Conservation (phyloP, 805 yeast species). For the Metschnikowia anglica region DNA sequence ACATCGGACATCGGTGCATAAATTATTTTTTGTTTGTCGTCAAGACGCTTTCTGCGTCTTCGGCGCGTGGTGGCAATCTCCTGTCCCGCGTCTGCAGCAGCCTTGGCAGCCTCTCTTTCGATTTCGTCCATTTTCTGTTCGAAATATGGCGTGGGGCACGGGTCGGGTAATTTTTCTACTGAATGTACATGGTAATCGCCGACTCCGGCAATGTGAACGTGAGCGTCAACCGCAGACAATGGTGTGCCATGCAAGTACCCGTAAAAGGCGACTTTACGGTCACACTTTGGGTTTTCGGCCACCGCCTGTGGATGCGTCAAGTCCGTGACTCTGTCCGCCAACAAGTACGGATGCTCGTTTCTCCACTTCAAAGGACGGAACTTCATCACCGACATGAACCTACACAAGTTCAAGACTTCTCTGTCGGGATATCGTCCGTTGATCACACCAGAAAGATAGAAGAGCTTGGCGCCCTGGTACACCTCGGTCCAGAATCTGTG, state of each 20-base stretch:
- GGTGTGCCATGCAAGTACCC: slow-evolving; percentile 97
- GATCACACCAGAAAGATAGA: slow-evolving; percentile 90
- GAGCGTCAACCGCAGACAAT: slow-evolving; percentile 61
- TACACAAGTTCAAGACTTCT: slow-evolving; percentile 84
- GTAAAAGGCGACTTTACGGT: slow-evolving; percentile 85
- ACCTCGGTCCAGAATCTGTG: slow-evolving; percentile 99
- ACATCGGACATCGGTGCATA: slow-evolving; percentile 99
- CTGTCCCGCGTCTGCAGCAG: slow-evolving; percentile 62
- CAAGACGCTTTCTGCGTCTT: slow-evolving; percentile 82
- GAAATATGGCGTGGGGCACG: slow-evolving; percentile 95
- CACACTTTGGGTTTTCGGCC: slow-evolving; percentile 76
- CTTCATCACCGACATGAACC: slow-evolving; percentile 96
- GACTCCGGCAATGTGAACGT: slow-evolving; percentile 91
- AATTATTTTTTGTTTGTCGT: slow-evolving; percentile 88
- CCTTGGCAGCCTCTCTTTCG: slow-evolving; percentile 70
- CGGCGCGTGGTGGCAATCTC: slow-evolving; percentile 47
- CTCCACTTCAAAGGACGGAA: slow-evolving; percentile 99
- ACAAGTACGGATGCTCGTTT: slow-evolving; percentile 92
- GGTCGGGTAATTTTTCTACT: slow-evolving; percentile 92
- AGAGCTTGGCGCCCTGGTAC: slow-evolving; percentile 94
- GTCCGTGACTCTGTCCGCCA: slow-evolving; percentile 90
- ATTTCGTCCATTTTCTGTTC: slow-evolving; percentile 82
- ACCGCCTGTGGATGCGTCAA: slow-evolving; percentile 87
- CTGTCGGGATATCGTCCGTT: slow-evolving; percentile 98
- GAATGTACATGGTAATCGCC: slow-evolving; percentile 80